A percentile compares a stretch with the other conserved stretches of the same genome.
phyloP scores from a whole-genome alignment of 257 asterid genomes.

The Ligustrum vulgare region DNA sequence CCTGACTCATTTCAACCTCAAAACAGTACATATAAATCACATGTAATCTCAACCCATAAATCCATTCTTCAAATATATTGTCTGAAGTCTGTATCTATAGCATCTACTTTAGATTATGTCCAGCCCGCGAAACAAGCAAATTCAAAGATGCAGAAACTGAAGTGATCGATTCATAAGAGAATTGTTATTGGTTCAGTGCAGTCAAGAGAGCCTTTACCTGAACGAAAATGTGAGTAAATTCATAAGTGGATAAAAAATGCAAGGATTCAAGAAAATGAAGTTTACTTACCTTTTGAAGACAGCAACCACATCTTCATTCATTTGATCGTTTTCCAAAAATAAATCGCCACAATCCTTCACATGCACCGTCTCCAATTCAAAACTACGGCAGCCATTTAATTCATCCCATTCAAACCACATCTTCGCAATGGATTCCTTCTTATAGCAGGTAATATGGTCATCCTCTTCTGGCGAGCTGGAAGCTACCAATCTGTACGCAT shows the following conservation, averaged over 20 bases:
- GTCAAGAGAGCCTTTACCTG: conserved; percentile 29
- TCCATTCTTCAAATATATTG: neutral
- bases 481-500: conserved; percentile 53
- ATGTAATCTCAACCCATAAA: neutral
- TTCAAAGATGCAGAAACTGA: neutral
- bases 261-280: neutral
- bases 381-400: conserved; percentile 47
- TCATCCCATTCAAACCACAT: conserved; percentile 98
- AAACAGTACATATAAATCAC: neutral
- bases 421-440: conserved; percentile 85
- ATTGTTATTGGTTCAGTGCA: no score
- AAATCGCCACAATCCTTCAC: conserved; percentile 52
- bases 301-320: conserved; percentile 63
- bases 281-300: conserved; percentile 51
- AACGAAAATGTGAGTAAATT: conserved; percentile 18
- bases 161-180: neutral
- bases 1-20: neutral
- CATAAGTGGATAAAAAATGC: neutral
- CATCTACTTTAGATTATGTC: neutral
- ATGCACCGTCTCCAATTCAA: conserved; percentile 69
- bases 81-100: neutral
- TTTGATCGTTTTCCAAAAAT: conserved; percentile 60
- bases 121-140: neutral
- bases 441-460: conserved; percentile 81
- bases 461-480: conserved; percentile 74